Evolutionary conservation across 768 basidiomycete genomes (phyloP), one percentile per base, ranked within the genome.

Genomic region (Agaricus subrufescens): DNA sequence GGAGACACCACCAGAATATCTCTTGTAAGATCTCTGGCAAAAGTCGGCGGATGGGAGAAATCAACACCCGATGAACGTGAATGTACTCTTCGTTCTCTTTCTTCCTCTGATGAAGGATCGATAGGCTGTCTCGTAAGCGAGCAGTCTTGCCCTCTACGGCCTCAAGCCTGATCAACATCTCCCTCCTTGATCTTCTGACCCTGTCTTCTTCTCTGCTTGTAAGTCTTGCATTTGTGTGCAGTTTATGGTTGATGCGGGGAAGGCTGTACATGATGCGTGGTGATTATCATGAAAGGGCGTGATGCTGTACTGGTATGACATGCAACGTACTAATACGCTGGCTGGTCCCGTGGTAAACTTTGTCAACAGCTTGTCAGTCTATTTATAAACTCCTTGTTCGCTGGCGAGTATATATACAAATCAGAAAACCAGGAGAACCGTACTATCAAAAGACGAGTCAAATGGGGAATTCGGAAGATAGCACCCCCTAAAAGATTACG

Each of bases 1-100:
- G 59, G 11, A 60, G 44, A 14, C 52, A 44, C 5, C 46, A 37
- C 11, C 46, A 61, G 40, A 52, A 58, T 50, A 58, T 56, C 50
- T 61, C 58, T 42, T 52, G 52, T 3, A 54, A 45, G 54, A 58
- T 47, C 29, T 52, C 40, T 23, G 40, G 42, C 3, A 58, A 15
- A 7, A 51, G 46, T 46, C 54, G 46, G 2, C 46, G 46, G 39
- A 27, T n/a, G 38, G 54, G 54, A 15, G 54, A 47, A 5, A 55
- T 25, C 7, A 48, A 23, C 3, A 9, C 6, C 23, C 8, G 19
- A 27, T 55, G 46, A 23, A 26, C 46, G 19, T 55, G 27, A 9
- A 55, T 37, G 14, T 40, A 40, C 3, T 3, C 25, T 23, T 9
- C 6, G 11, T 40, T 14, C 1, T 9, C 15, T n/a, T 42, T 9